Evolutionary conservation across 768 basidiomycete species (phyloP).

Genomic region (Amanita rubescens): DNA sequence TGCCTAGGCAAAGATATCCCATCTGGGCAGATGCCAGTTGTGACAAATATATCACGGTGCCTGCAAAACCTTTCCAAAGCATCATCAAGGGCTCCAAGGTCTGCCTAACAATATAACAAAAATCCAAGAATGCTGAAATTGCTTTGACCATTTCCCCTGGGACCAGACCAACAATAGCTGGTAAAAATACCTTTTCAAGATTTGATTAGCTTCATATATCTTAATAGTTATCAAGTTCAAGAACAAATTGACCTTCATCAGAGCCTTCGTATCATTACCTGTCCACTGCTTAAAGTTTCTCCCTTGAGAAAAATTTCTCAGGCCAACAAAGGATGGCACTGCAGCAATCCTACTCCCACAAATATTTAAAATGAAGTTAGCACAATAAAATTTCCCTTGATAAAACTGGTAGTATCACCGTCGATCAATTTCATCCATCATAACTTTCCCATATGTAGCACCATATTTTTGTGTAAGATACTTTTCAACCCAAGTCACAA

Average conservation of each 20-base stretch:
- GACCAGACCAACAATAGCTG: constrained; percentile 6
- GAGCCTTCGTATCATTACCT: constrained; percentile 13
- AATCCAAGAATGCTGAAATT: constrained; percentile 24
- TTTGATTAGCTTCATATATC: not conserved
- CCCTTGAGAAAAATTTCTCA: constrained; percentile 9
- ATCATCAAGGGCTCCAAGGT: constrained; percentile 18
- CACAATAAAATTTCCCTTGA: too few relatives aligned
- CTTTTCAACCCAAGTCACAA: too few relatives aligned
- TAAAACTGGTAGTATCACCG: too few relatives aligned
- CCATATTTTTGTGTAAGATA: too few relatives aligned
- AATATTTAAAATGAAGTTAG: too few relatives aligned
- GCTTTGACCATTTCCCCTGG: constrained; percentile 10
- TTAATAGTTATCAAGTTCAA: not conserved
- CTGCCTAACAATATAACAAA: constrained; percentile 25
- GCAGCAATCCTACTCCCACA: constrained; percentile 4
- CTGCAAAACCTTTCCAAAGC: constrained; percentile 21
- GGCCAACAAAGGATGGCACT: constrained; percentile 7
- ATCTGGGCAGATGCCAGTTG: constrained; percentile 5
- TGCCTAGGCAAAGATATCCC: constrained; percentile 1
- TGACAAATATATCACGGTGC: constrained; percentile 23
- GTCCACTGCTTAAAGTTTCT: constrained; percentile 14
- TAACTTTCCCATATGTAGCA: too few relatives aligned
- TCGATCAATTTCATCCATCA: too few relatives aligned
- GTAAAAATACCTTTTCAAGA: constrained; percentile 10
- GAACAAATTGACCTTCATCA: constrained; percentile 14